Evolutionary conservation across 306 rosid genomes (phyloP).

Genomic region (Lathyrus aphaca): DNA sequence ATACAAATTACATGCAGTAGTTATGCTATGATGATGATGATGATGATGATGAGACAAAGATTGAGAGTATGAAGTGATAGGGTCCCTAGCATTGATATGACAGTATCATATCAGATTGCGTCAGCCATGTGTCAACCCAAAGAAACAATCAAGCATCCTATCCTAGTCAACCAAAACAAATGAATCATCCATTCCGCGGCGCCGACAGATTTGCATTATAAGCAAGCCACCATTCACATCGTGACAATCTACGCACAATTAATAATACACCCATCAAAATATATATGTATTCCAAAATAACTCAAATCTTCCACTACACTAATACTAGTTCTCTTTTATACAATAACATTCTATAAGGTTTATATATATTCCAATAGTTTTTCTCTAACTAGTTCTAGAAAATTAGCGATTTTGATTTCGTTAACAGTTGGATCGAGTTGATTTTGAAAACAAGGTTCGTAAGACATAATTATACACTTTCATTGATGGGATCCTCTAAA

Average conservation of each 20-base stretch:
- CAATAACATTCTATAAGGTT: too few relatives aligned
- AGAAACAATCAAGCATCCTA: neutral
- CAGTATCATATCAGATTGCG: slow-evolving; percentile 26
- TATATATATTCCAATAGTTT: too few relatives aligned
- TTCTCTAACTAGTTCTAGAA: too few relatives aligned
- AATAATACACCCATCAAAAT: neutral
- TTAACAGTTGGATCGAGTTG: too few relatives aligned
- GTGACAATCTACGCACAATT: neutral
- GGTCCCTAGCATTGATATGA: slow-evolving; percentile 37
- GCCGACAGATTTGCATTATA: slow-evolving; percentile 39
- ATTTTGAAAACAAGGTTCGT: too few relatives aligned
- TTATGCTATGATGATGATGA: neutral
- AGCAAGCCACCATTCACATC: neutral
- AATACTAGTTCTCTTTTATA: too few relatives aligned
- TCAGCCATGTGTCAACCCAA: slow-evolving; percentile 40
- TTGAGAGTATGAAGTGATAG: slow-evolving; percentile 44
- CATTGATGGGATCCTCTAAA: too few relatives aligned
- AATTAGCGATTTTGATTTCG: too few relatives aligned
- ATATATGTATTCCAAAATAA: neutral
- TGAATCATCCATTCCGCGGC: slow-evolving; percentile 31
- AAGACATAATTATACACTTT: too few relatives aligned
- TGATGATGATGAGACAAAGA: slow-evolving; percentile 34
- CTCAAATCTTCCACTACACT: too few relatives aligned
- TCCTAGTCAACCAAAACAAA: slow-evolving; percentile 35
- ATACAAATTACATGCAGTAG: neutral